These are phyloP conservation scores for Nepenthes alata DNA, from an alignment of 179 eudicot species.

Conservation along the genomic window DNA sequence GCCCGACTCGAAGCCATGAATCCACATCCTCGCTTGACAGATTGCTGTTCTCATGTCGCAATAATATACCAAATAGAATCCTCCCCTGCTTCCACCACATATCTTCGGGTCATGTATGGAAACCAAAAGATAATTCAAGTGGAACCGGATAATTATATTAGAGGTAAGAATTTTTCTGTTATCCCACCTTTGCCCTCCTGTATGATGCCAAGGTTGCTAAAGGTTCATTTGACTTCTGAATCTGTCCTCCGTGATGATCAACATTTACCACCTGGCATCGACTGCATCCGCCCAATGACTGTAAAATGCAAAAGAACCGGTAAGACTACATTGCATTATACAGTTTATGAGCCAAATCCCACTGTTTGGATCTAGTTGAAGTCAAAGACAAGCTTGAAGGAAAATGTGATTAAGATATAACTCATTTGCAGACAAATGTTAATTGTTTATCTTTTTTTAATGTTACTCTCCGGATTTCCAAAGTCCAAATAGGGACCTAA, in stretches of 20 bases:
- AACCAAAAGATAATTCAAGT: neutral
- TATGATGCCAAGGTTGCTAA: slow-evolving; percentile 84
- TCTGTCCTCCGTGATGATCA: slow-evolving; percentile 32
- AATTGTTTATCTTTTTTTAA: no score
- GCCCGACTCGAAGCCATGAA: slow-evolving; percentile 52
- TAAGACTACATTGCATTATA: neutral
- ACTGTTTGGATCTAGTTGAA: no score
- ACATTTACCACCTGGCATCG: slow-evolving; percentile 94
- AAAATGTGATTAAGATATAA: no score
- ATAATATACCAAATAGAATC: slow-evolving; percentile 62
- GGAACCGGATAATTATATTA: neutral
- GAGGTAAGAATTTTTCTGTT: neutral
- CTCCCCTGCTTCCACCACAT: slow-evolving; percentile 49
- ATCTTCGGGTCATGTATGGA: neutral
- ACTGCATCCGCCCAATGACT: slow-evolving; percentile 94
- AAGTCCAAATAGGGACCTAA: no score
- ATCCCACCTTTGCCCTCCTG: slow-evolving; percentile 64
- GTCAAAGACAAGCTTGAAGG: no score
- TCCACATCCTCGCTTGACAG: slow-evolving; percentile 15
- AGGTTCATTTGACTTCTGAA: slow-evolving; percentile 64
- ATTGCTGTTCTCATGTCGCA: slow-evolving; percentile 29
- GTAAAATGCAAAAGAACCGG: slow-evolving; percentile 11
- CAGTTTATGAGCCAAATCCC: no score
- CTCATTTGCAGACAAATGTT: no score
- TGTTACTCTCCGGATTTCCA: no score